These are phyloP conservation scores for Penicillium sp. DNA, from an alignment of 2,329 filamentous ascomycete species.

Conservation along the genomic window DNA sequence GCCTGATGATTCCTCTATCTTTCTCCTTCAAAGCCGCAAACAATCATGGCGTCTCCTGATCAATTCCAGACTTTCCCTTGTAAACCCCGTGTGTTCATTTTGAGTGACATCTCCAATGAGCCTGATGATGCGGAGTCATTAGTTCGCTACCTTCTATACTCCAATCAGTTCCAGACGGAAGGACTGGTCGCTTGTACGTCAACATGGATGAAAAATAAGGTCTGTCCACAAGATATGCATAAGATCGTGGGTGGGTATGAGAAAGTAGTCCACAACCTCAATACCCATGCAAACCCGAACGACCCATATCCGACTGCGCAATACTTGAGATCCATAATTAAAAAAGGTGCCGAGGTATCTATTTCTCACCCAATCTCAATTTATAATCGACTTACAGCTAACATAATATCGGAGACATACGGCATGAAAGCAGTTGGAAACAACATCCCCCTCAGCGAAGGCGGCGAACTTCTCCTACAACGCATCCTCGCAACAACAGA, in stretches of 20 bases:
- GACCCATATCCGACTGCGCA: slow-evolving; percentile 44
- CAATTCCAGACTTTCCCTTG: slow-evolving; percentile 10
- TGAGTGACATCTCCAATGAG: slow-evolving; percentile 50
- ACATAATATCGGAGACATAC: slow-evolving; percentile 31
- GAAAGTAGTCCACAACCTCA: slow-evolving; percentile 49
- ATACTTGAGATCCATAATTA: slow-evolving; percentile 26
- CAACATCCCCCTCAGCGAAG: slow-evolving; percentile 40
- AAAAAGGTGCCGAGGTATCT: slow-evolving; percentile 38
- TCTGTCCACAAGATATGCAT: slow-evolving; percentile 46
- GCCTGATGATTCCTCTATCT: not conserved
- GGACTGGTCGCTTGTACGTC: slow-evolving; percentile 50
- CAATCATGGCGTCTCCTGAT: slow-evolving; percentile 9
- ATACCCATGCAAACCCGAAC: slow-evolving; percentile 49
- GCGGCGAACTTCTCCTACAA: slow-evolving; percentile 47
- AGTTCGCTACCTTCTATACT: slow-evolving; percentile 47
- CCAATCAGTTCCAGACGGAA: slow-evolving; percentile 49
- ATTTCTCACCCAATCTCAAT: not conserved
- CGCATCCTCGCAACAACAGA: slow-evolving; percentile 33
- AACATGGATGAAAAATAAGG: slow-evolving; percentile 46
- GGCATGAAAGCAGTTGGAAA: slow-evolving; percentile 40
- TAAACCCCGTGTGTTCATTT: slow-evolving; percentile 36
- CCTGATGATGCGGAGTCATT: slow-evolving; percentile 49
- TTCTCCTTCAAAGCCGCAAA: not conserved
- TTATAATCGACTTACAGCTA: slow-evolving; percentile 17
- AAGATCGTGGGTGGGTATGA: slow-evolving; percentile 48